phyloP scores from a whole-genome alignment of 352 stramenopile genomes.

The Phytophthora hibernalis region DNA sequence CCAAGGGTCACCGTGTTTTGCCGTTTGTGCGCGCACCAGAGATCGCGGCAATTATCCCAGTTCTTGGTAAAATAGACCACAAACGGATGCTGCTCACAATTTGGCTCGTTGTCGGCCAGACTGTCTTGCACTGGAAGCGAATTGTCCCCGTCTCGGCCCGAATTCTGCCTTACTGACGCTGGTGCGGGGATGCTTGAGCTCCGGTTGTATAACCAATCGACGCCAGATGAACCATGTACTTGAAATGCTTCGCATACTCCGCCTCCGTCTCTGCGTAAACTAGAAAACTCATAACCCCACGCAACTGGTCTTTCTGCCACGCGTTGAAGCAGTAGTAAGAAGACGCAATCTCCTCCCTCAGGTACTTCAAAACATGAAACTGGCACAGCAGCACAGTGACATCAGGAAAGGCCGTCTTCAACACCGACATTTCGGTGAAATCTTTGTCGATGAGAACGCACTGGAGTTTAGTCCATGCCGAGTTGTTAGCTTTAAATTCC shows the following conservation, averaged over 20 bases:
- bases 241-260: not conserved
- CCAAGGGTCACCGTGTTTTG: not conserved
- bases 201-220: not conserved
- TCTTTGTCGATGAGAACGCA: constrained; percentile 33
- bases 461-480: constrained; percentile 18
- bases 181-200: not conserved
- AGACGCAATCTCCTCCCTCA: constrained; percentile 21
- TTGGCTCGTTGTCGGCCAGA: not conserved
- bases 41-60: not conserved
- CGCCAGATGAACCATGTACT: not conserved
- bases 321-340: constrained; percentile 18
- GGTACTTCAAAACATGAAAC: constrained; percentile 41
- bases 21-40: not conserved
- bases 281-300: not conserved
- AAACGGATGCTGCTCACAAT: not conserved
- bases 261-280: not conserved
- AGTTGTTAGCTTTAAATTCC: constrained; percentile 32
- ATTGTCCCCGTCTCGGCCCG: not conserved
- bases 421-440: constrained; percentile 28
- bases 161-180: not conserved
- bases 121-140: not conserved
- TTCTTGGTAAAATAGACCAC: not conserved
- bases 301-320: not conserved
- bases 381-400: constrained; percentile 34
- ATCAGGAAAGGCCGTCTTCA: constrained; percentile 19